Base-by-base conservation (phyloP, 129 eudicot species). In the Helianthus annuus region DNA sequence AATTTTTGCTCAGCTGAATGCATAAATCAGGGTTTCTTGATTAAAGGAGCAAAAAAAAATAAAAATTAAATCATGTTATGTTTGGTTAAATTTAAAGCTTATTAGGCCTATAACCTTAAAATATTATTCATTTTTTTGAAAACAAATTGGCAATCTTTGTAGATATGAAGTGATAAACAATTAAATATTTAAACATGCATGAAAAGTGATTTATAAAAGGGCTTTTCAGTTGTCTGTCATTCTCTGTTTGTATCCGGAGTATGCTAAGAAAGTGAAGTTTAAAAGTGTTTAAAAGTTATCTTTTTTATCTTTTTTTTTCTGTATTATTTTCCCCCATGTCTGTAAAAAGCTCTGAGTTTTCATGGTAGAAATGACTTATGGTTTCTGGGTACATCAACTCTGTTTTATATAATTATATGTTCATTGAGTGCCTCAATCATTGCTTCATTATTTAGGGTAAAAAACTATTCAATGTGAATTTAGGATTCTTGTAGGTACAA, bases 191-290 rank as follows among this genome's bases (percentile, higher is more conserved):
- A n/a, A n/a, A 48, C 55, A 56, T 72, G 66, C 55, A 49, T 66
- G 68, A 68, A 71, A 56, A 79, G 69, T 74, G 13, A 27, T 71
- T 69, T 46, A 39, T 58, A 57, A 79, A 66, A 69, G 64, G 45
- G 53, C 45, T 70, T 63, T 70, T 63, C 66, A 38, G 80, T 75
- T 55, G 54, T 51, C 83, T 81, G 82, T 69, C 76, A 78, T 78
- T 76, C 73, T 78, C 82, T 73, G 76, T 76, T 53, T 53, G 58
- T 42, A 67, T 72, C 67, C 72, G 52, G 82, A 58, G 73, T 71
- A 51, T 76, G 62, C 45, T 68, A 70, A 75, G 69, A 76, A 81
- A 59, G 64, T 63, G 51, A 76, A 65, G 78, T 70, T 32, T 32
- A 32, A 71, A 69, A 34, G 63, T 52, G 56, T 64, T 34, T 66